Evolutionary conservation across 306 rosid species (phyloP), one percentile per base, ranked within the genome.

Genomic region (Sophora flavescens): DNA sequence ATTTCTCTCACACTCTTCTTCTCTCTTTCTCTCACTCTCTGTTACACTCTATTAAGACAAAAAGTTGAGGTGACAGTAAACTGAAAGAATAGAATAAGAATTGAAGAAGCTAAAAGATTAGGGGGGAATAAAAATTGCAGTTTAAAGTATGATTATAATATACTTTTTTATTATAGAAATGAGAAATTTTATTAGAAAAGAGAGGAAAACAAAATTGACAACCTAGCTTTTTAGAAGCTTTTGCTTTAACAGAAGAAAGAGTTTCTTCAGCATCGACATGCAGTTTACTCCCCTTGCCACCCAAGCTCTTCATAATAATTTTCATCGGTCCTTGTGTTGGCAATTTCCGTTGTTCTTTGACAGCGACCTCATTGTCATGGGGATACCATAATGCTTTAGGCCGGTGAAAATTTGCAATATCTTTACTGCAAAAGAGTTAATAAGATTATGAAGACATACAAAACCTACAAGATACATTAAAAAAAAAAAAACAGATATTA

Each of bases 221-320:
- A 94, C 98, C 98, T 89, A 92, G 94, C 89, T 90, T 94, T 91
- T 90, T 94, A 12, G 96, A 90, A 82, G 97, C 97, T 86, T 89
- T 92, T 75, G 85, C 89, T 80, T 84, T 94, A 52, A 94, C 87
- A 81, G 95, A 87, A 68, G 92, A 83, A 58, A 92, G 63, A n/a
- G 92, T 86, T 84, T 94, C 98, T 78, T 90, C 93, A 32, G 89
- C 88, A 78, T 85, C 89, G 50, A 92, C 98, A 76, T 87, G 87
- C 82, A 90, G 78, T 82, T 92, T 94, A 83, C 89, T 85, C 70
- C 97, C 98, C 77, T 86, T 94, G 74, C 98, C 98, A 66, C 97
- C 98, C 87, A 94, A 84, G 87, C 98, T 90, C 87, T 89, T 94
- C 81, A 94, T 75, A 56, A 94, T 85, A 81, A 94, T 74, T 83